A percentile compares a stretch with the other conserved stretches of the same genome.
phyloP scores from a whole-genome alignment of 2,329 filamentous ascomycete genomes.

The Cercospora nicotianae region DNA sequence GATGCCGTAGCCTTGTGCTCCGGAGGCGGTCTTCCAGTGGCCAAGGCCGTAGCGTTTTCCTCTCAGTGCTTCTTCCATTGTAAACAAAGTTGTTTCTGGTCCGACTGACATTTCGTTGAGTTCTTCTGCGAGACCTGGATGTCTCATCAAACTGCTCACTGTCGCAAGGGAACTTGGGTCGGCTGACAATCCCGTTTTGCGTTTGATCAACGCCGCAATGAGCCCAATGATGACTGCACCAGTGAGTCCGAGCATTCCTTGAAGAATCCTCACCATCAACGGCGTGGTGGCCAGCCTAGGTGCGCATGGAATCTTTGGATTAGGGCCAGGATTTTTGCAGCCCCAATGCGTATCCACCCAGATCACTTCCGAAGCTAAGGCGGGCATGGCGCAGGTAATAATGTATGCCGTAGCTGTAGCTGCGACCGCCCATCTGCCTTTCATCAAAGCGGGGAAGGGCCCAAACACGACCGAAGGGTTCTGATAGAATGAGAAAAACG shows the following conservation, averaged over 20 bases:
- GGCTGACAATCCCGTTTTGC: conserved; percentile 19
- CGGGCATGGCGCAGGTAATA: conserved; percentile 9
- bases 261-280: conserved; percentile 20
- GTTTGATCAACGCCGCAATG: conserved; percentile 7
- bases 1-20: conserved; percentile 12
- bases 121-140: conserved; percentile 23
- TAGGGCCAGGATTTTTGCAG: background rate
- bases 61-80: conserved; percentile 13
- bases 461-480: background rate
- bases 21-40: conserved; percentile 13
- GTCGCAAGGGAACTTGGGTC: conserved; percentile 26
- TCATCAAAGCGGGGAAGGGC: background rate
- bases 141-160: conserved; percentile 20
- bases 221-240: conserved; percentile 16
- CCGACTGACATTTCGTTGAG: conserved; percentile 17
- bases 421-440: background rate
- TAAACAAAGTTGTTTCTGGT: conserved; percentile 1
- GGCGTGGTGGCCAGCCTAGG: conserved; percentile 17
- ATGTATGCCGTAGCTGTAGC: conserved; percentile 3
- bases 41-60: conserved; percentile 20
- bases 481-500: conserved; percentile 27
- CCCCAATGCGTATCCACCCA: conserved; percentile 17
- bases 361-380: conserved; percentile 17
- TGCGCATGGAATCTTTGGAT: conserved; percentile 9
- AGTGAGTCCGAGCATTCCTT: conserved; percentile 23